Percentiles rank a stretch among this genome's conserved stretches.
Evolutionary conservation across 1,284 basidiomycete genomes (phyloP).

Genomic region (Heterobasidion occidentale): DNA sequence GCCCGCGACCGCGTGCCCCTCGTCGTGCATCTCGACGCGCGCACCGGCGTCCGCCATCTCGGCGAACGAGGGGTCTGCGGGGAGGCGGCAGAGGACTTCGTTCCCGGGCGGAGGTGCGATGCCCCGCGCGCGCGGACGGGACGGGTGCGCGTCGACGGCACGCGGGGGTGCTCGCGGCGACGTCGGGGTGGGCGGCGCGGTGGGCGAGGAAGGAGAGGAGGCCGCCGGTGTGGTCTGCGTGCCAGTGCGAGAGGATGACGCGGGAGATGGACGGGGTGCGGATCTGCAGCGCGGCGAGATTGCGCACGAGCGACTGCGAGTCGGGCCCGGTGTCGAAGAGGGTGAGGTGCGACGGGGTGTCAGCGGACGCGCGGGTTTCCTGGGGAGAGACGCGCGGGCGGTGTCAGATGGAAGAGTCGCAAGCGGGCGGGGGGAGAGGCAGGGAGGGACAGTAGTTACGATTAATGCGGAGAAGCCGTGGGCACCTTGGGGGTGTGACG

Average conservation of each 20-base stretch:
- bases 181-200: slow-evolving; percentile 17
- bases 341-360: slow-evolving; percentile 38
- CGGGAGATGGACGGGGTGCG: slow-evolving; percentile 49
- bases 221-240: slow-evolving; percentile 75
- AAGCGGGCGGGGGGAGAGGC: neutral
- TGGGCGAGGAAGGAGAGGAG: slow-evolving; percentile 52
- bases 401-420: neutral
- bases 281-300: slow-evolving; percentile 53
- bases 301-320: slow-evolving; percentile 60
- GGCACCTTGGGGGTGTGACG: slow-evolving; percentile 25
- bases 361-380: slow-evolving; percentile 44
- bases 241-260: slow-evolving; percentile 77
- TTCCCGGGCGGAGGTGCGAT: slow-evolving; percentile 57
- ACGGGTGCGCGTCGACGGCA: slow-evolving; percentile 70
- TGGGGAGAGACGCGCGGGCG: slow-evolving; percentile 15
- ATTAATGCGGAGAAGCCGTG: slow-evolving; percentile 78
- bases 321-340: slow-evolving; percentile 83
- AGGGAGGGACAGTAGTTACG: slow-evolving; percentile 29
- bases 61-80: slow-evolving; percentile 64
- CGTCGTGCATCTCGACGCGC: slow-evolving; percentile 41
- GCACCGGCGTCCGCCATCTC: slow-evolving; percentile 52
- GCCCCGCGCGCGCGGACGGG: slow-evolving; percentile 65
- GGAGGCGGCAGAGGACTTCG: slow-evolving; percentile 50
- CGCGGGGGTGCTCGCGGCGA: slow-evolving; percentile 13
- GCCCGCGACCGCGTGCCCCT: slow-evolving; percentile 56